Evolutionary conservation across 345 rosid genomes (phyloP).

Genomic region (Salix brachista): DNA sequence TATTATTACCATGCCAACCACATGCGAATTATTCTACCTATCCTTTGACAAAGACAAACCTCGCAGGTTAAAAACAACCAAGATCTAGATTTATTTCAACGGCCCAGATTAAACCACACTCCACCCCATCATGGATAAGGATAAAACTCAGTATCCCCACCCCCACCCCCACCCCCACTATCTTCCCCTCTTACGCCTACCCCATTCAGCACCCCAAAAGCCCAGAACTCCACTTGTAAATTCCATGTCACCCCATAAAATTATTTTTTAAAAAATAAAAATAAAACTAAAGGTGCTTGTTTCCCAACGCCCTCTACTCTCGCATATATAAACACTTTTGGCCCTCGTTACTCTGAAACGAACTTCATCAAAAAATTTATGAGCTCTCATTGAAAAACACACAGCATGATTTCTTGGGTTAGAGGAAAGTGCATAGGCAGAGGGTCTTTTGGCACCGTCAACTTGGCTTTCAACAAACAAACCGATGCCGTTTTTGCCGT

Average conservation of each 20-base stretch:
- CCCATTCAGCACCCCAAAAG: background rate
- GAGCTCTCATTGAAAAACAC: background rate
- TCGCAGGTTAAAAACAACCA: constrained; percentile 13
- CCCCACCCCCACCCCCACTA: background rate
- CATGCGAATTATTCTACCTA: constrained; percentile 14
- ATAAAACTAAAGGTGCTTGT: background rate
- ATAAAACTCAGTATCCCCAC: constrained; percentile 23
- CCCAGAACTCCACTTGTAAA: constrained; percentile 4
- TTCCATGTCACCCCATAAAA: constrained; percentile 16
- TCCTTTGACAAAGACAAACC: constrained; percentile 10
- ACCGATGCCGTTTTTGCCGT: constrained; percentile 54
- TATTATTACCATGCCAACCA: constrained; percentile 3
- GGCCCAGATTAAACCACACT: constrained; percentile 1
- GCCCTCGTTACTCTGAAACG: constrained; percentile 4
- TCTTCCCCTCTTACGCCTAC: background rate
- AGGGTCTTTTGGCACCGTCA: constrained; percentile 63
- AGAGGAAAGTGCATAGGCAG: constrained; percentile 50
- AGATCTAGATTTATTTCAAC: background rate
- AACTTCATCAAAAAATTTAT: background rate
- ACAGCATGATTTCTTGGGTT: constrained; percentile 38
- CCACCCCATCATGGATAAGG: constrained; percentile 26
- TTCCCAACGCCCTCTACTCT: background rate
- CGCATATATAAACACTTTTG: constrained; percentile 11
- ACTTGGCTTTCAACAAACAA: constrained; percentile 29
- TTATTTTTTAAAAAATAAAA: background rate